Conservation (phyloP, 495 filamentous ascomycete species). For the Penicillium lagena region DNA sequence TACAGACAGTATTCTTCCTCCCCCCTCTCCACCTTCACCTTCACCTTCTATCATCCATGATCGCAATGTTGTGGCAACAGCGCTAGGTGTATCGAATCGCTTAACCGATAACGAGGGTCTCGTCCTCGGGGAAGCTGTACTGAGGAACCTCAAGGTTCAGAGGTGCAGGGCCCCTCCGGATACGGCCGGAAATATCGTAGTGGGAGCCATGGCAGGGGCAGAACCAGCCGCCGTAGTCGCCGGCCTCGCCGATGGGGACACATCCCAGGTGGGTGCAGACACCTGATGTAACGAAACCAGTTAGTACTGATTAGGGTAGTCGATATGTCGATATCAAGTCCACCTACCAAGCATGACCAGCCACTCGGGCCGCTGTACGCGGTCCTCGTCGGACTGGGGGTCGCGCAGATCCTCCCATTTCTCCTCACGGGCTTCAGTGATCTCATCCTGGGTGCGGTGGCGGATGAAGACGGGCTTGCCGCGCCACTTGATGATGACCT, state of each 20-base stretch:
- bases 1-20: conserved; percentile 23
- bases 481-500: conserved; percentile 99
- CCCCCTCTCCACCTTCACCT: conserved; percentile 4
- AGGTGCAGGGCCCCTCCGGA: conserved; percentile 91
- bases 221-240: conserved; percentile 99
- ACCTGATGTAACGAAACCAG: conserved; percentile 40
- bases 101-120: conserved; percentile 74
- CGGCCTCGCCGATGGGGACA: conserved; percentile 97
- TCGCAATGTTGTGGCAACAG: too few relatives aligned
- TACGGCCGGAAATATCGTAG: conserved; percentile 98
- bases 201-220: conserved; percentile 99
- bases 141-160: conserved; percentile 91
- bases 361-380: conserved; percentile 98
- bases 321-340: neutral
- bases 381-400: conserved; percentile 83
- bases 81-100: conserved; percentile 6
- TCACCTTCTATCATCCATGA: conserved; percentile 9
- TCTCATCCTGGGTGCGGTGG: conserved; percentile 86
- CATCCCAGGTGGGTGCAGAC: conserved; percentile 99
- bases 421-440: conserved; percentile 73
- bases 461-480: conserved; percentile 99
- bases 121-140: conserved; percentile 82
- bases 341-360: conserved; percentile 90
- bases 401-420: conserved; percentile 78
- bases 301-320: conserved; percentile 3